These are phyloP conservation scores for Vaccinium macrocarpon DNA, from an alignment of 148 eudicot genomes.

Conservation along the genomic window DNA sequence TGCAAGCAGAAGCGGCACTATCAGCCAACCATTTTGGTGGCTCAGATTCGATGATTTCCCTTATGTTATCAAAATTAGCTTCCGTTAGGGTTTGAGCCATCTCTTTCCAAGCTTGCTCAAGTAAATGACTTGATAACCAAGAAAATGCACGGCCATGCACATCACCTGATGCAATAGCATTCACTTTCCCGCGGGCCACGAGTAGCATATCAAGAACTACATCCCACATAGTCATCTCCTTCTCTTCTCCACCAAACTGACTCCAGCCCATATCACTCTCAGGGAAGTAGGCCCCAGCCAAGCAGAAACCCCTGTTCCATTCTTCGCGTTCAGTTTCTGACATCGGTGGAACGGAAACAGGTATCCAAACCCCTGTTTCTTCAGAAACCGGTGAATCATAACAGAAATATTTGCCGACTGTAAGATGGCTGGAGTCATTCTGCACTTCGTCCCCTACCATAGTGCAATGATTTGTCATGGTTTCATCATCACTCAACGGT, in stretches of 20 bases:
- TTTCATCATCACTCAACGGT: slow-evolving; percentile 11
- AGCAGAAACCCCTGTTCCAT: slow-evolving; percentile 43
- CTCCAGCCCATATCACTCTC: slow-evolving; percentile 58
- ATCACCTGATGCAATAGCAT: slow-evolving; percentile 54
- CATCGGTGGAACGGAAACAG: slow-evolving; percentile 61
- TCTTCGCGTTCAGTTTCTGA: slow-evolving; percentile 43
- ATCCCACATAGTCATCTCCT: slow-evolving; percentile 78
- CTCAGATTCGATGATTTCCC: slow-evolving; percentile 46
- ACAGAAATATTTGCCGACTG: slow-evolving; percentile 31
- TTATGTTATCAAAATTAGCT: slow-evolving; percentile 36
- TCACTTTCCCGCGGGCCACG: slow-evolving; percentile 62
- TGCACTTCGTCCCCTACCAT: slow-evolving; percentile 5
- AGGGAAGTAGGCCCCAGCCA: slow-evolving; percentile 46
- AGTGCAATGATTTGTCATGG: not conserved
- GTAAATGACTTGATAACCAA: slow-evolving; percentile 39
- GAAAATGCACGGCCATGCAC: slow-evolving; percentile 32
- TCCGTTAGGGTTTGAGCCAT: slow-evolving; percentile 63
- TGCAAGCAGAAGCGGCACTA: slow-evolving; percentile 53
- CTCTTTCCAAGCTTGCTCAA: slow-evolving; percentile 60
- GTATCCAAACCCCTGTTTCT: slow-evolving; percentile 70
- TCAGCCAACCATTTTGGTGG: slow-evolving; percentile 66
- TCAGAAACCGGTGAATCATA: slow-evolving; percentile 58
- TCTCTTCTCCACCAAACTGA: slow-evolving; percentile 59
- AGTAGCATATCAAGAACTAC: slow-evolving; percentile 56
- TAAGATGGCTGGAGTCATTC: slow-evolving; percentile 19